Percentiles rank a stretch among this genome's conserved stretches.
These are phyloP conservation scores for Saussurea involucrata DNA, from an alignment of 129 eudicot species.

Conservation along the genomic window DNA sequence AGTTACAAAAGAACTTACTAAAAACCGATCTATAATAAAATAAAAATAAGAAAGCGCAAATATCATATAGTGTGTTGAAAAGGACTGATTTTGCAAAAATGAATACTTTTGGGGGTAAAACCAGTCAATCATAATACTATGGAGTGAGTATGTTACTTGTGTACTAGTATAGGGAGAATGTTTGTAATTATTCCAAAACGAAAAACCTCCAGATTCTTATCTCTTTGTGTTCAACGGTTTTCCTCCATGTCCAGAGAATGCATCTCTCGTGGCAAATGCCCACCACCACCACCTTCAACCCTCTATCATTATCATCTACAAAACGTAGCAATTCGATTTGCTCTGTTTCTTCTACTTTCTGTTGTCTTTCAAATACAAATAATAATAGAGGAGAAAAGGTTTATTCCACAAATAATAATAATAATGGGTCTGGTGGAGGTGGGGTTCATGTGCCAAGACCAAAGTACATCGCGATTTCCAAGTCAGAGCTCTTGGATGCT, in stretches of 20 bases:
- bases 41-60: too few relatives aligned
- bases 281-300: constrained; percentile 8
- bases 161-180: neutral
- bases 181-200: neutral
- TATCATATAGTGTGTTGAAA: too few relatives aligned
- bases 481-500: constrained; percentile 57
- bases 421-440: neutral
- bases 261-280: constrained; percentile 31
- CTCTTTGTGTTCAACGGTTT: neutral
- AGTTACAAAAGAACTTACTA: too few relatives aligned
- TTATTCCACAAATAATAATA: constrained; percentile 11
- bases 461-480: constrained; percentile 49
- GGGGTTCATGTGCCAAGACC: constrained; percentile 68
- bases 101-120: too few relatives aligned
- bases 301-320: neutral
- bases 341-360: constrained; percentile 16
- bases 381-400: constrained; percentile 15
- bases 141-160: neutral
- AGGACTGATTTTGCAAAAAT: too few relatives aligned
- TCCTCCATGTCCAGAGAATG: constrained; percentile 12
- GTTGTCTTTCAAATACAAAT: constrained; percentile 23
- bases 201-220: neutral
- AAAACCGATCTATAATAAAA: too few relatives aligned
- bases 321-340: neutral
- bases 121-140: too few relatives aligned